Evolutionary conservation across 768 basidiomycete genomes (phyloP).

Genomic region (Omphalotus guepiniiformis): DNA sequence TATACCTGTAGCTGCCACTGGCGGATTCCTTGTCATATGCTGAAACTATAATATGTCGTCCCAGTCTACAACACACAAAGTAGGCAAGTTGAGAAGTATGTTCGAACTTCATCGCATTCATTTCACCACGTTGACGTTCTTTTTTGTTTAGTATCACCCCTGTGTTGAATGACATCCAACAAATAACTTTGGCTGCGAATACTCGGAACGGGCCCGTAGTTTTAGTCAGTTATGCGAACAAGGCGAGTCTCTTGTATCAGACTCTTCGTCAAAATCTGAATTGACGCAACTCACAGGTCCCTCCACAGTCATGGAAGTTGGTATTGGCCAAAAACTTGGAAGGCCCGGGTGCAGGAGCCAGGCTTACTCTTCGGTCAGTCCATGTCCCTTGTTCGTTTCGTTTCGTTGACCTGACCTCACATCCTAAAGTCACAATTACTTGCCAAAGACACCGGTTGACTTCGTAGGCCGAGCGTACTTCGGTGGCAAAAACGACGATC

Average conservation of each 20-base stretch:
- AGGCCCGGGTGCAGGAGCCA: background rate
- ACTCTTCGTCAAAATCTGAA: background rate
- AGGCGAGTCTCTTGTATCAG: constrained; percentile 32
- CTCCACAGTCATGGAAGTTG: constrained; percentile 53
- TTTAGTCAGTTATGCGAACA: constrained; percentile 70
- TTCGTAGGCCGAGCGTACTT: constrained; percentile 83
- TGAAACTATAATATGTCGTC: background rate
- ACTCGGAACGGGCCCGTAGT: constrained; percentile 48
- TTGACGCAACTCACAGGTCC: constrained; percentile 27
- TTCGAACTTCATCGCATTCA: constrained; percentile 1
- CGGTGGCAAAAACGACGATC: constrained; percentile 73
- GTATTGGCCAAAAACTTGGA: constrained; percentile 38
- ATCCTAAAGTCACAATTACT: constrained; percentile 57
- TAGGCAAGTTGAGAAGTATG: constrained; percentile 65
- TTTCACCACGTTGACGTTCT: constrained; percentile 9
- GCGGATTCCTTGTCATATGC: background rate
- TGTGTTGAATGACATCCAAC: constrained; percentile 66
- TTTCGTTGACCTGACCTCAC: background rate
- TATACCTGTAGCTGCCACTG: no score
- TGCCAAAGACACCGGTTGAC: constrained; percentile 65
- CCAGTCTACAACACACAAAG: constrained; percentile 65
- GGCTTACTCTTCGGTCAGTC: constrained; percentile 9
- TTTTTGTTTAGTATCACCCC: constrained; percentile 55
- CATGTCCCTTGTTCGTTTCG: background rate
- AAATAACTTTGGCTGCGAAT: constrained; percentile 59